Evolutionary conservation across 371 early-diverging fungal species (phyloP).

Genomic region (Enteropsectra breve): DNA sequence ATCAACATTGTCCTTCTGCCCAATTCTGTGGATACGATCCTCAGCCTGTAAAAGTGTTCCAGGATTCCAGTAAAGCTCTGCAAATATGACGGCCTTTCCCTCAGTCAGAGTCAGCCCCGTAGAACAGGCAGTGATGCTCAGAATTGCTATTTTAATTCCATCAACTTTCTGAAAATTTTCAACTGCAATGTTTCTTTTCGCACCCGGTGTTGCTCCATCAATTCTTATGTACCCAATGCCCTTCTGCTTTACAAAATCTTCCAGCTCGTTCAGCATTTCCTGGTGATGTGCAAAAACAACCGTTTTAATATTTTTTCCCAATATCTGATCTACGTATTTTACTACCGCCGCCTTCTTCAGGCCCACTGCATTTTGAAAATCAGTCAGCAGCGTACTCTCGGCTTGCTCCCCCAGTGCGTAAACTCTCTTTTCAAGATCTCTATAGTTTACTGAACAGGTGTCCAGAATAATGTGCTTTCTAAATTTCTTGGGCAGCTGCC

Average conservation of each 20-base stretch:
- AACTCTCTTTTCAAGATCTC: not conserved
- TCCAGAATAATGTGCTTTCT: conserved; percentile 60
- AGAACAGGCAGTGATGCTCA: conserved; percentile 63
- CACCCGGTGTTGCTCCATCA: conserved; percentile 62
- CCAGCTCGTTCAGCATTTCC: conserved; percentile 59
- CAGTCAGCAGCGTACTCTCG: conserved; percentile 16
- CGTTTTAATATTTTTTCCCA: conserved; percentile 61
- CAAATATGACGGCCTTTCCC: conserved; percentile 64
- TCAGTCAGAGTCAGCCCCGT: conserved; percentile 64
- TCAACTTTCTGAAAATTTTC: conserved; percentile 59
- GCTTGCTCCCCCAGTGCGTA: conserved; percentile 23
- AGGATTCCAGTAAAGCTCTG: conserved; percentile 66
- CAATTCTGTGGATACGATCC: conserved; percentile 63
- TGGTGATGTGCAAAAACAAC: conserved; percentile 65
- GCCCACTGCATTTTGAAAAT: conserved; percentile 51
- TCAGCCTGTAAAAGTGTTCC: conserved; percentile 63
- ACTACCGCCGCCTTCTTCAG: conserved; percentile 60
- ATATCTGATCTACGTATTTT: conserved; percentile 61
- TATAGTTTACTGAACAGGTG: conserved; percentile 6
- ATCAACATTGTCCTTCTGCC: conserved; percentile 61
- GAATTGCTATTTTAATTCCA: conserved; percentile 60
- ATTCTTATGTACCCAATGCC: conserved; percentile 62
- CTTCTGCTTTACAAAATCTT: conserved; percentile 37
- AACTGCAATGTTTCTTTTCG: conserved; percentile 45
- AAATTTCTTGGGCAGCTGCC: conserved; percentile 60